Conservation (phyloP, 495 filamentous ascomycete species). For the Corynascus novoguineensis region DNA sequence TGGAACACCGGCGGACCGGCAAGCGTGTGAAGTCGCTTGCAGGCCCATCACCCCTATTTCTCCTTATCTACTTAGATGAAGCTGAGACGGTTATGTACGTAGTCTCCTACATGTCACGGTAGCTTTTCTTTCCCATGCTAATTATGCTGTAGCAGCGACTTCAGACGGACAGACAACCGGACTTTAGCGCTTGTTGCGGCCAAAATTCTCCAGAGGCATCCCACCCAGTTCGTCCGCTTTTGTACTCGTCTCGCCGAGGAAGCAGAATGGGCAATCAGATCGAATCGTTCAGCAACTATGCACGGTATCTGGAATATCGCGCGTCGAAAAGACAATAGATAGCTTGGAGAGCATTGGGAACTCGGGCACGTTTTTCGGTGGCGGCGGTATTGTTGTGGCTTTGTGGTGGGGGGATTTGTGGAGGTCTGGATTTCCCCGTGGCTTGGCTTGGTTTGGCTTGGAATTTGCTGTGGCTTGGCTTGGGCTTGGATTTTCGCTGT, state of each 20-base stretch:
- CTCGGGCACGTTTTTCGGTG: background rate
- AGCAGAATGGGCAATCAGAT: constrained; percentile 11
- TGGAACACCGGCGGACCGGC: constrained; percentile 4
- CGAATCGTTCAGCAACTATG: constrained; percentile 13
- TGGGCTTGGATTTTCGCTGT: background rate
- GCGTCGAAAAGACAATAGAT: constrained; percentile 6
- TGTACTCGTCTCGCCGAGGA: constrained; percentile 13
- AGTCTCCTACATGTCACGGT: too few relatives aligned
- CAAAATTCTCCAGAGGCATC: constrained; percentile 10
- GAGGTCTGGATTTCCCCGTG: background rate
- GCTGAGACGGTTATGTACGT: too few relatives aligned
- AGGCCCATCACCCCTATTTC: constrained; percentile 11
- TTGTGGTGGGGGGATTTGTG: background rate
- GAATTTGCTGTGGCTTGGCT: background rate
- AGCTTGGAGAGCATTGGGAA: constrained; percentile 9
- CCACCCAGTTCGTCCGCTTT: constrained; percentile 8
- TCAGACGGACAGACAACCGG: constrained; percentile 11
- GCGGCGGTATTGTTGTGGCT: constrained; percentile 1
- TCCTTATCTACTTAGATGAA: constrained; percentile 11
- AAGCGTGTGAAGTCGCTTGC: constrained; percentile 8
- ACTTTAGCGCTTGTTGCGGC: constrained; percentile 13
- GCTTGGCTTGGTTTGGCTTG: background rate
- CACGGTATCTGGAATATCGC: constrained; percentile 11
- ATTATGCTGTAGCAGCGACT: too few relatives aligned
- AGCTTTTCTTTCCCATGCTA: too few relatives aligned